Percentiles rank a stretch among this genome's conserved stretches.
These are phyloP conservation scores for Clitoria ternatea DNA, from an alignment of 306 rosid species.

Conservation along the genomic window DNA sequence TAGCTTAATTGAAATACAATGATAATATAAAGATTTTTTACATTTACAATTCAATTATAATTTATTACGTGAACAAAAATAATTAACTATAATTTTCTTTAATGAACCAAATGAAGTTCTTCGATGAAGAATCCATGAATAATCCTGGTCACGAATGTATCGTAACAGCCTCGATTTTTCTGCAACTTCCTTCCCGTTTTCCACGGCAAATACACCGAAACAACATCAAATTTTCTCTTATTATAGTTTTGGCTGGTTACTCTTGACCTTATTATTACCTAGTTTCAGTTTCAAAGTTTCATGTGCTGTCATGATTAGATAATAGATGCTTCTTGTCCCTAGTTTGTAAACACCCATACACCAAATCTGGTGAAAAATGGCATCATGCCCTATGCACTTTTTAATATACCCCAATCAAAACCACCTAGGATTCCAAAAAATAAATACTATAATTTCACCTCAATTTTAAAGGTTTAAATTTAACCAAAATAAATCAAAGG, in stretches of 20 bases:
- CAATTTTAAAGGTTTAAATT: not conserved
- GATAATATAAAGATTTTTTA: too few species aligned
- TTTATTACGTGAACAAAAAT: too few species aligned
- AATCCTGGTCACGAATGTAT: too few species aligned
- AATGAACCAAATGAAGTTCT: too few species aligned
- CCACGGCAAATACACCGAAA: too few species aligned
- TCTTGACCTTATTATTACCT: not conserved
- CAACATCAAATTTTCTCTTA: not conserved
- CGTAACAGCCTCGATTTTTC: too few species aligned
- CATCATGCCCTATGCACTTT: slow-evolving; percentile 21
- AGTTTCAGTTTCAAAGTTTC: slow-evolving; percentile 7
- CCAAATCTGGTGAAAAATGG: slow-evolving; percentile 42
- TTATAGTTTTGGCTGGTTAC: slow-evolving; percentile 33
- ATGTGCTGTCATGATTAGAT: slow-evolving; percentile 28
- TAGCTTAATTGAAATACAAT: too few species aligned
- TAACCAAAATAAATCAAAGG: too few species aligned
- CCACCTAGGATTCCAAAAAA: slow-evolving; percentile 32
- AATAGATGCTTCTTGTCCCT: not conserved
- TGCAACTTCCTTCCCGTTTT: too few species aligned
- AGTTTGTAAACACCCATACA: slow-evolving; percentile 30
- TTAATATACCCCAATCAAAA: slow-evolving; percentile 35
- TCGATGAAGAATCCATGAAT: too few species aligned
- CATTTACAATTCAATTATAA: too few species aligned
- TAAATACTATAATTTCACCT: not conserved
- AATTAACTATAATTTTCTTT: too few species aligned